Percentiles rank a stretch among this genome's conserved stretches.
Evolutionary conservation across 1,284 basidiomycete genomes (phyloP).

Genomic region (Sparassis latifolia): DNA sequence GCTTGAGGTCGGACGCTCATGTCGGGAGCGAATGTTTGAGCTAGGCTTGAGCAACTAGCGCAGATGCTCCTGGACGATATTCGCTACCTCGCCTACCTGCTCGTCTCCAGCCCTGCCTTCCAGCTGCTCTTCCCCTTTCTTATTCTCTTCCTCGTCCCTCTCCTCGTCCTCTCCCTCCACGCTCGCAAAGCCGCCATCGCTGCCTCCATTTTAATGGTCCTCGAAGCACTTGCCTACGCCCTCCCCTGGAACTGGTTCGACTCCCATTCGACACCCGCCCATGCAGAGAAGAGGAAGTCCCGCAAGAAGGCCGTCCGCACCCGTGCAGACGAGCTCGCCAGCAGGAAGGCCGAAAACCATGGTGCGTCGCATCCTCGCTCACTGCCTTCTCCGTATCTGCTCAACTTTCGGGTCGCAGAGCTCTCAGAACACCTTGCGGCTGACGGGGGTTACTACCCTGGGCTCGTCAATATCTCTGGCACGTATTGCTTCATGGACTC

Average conservation of each 20-base stretch:
- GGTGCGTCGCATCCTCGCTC: neutral
- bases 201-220: conserved; percentile 43
- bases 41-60: conserved; percentile 10
- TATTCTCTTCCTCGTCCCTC: conserved; percentile 47
- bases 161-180: conserved; percentile 35
- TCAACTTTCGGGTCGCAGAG: neutral
- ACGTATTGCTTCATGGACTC: conserved; percentile 96
- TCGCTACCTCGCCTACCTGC: conserved; percentile 19
- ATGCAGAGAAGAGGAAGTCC: conserved; percentile 35
- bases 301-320: conserved; percentile 45
- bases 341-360: conserved; percentile 4
- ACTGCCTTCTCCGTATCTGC: too few relatives aligned
- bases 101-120: conserved; percentile 17
- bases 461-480: conserved; percentile 89
- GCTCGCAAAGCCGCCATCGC: conserved; percentile 29
- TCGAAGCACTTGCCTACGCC: conserved; percentile 43
- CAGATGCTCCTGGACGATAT: conserved; percentile 30
- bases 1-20: conserved; percentile 5
- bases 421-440: neutral
- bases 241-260: conserved; percentile 57
- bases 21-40: conserved; percentile 12
- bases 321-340: conserved; percentile 46
- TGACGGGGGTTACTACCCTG: conserved; percentile 63
- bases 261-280: conserved; percentile 20
- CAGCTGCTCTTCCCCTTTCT: conserved; percentile 50